phyloP scores from a whole-genome alignment of 2,329 filamentous ascomycete genomes.

The Stromatinia cepivora region DNA sequence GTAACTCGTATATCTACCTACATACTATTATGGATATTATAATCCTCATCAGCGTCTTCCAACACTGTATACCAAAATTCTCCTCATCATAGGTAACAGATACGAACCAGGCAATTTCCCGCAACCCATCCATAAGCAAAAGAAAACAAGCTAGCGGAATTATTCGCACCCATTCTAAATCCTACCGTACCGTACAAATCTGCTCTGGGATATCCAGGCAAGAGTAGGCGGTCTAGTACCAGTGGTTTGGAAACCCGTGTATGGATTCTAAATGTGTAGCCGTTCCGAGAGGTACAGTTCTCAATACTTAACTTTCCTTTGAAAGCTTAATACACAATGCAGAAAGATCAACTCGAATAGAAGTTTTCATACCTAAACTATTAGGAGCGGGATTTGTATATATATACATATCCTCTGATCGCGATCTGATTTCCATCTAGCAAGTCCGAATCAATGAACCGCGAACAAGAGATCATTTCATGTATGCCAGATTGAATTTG shows the following conservation, averaged over 20 bases:
- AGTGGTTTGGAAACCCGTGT: background rate
- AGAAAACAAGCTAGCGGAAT: background rate
- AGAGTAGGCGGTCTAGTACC: background rate
- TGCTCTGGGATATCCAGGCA: slow-evolving; percentile 6
- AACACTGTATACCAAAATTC: background rate
- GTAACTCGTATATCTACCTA: no score
- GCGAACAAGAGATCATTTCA: background rate
- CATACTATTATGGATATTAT: background rate
- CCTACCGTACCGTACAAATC: background rate
- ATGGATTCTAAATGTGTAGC: background rate
- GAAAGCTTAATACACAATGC: background rate
- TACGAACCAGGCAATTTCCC: background rate
- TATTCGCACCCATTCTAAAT: background rate
- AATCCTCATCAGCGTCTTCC: background rate
- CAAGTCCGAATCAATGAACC: background rate
- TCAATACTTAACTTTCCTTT: background rate
- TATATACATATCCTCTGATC: background rate
- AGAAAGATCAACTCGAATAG: background rate
- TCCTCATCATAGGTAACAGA: no score
- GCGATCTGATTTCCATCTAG: background rate
- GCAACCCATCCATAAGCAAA: background rate
- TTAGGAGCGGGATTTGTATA: background rate
- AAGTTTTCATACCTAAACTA: no score
- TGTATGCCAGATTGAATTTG: background rate
- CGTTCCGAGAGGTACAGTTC: background rate